A percentile compares a stretch with the other conserved stretches of the same genome.
Conservation (phyloP, 2,329 filamentous ascomycete species). For the Berkeleyomyces basicola region DNA sequence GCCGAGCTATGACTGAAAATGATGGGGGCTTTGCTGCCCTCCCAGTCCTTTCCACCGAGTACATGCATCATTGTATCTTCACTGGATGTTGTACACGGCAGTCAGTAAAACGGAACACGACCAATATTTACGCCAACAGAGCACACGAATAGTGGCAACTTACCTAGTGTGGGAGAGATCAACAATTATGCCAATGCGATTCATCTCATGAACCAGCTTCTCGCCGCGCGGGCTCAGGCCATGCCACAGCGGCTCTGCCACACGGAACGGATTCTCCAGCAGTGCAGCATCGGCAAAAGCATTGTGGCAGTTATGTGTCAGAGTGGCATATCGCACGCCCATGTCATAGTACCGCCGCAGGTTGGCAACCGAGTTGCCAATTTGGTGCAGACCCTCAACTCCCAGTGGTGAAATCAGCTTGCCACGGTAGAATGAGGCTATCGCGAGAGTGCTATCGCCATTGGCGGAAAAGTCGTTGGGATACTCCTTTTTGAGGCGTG, state of each 20-base stretch:
- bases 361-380: conserved; percentile 66
- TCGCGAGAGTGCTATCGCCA: conserved; percentile 42
- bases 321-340: conserved; percentile 72
- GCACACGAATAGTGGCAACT: conserved; percentile 9
- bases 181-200: conserved; percentile 84
- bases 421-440: conserved; percentile 40
- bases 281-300: conserved; percentile 73
- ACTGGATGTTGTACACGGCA: conserved; percentile 21
- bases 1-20: conserved; percentile 85
- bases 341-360: conserved; percentile 60
- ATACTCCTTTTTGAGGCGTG: conserved; percentile 45
- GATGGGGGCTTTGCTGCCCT: conserved; percentile 60
- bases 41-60: conserved; percentile 47
- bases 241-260: conserved; percentile 43
- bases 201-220: conserved; percentile 70
- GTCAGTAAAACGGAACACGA: background rate
- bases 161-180: conserved; percentile 57
- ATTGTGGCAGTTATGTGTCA: conserved; percentile 92
- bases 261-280: conserved; percentile 32
- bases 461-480: conserved; percentile 52
- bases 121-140: background rate
- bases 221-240: conserved; percentile 59
- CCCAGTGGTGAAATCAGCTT: conserved; percentile 63
- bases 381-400: conserved; percentile 82
- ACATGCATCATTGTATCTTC: conserved; percentile 76